Base-by-base conservation (phyloP, 345 rosid genomes). In the Populus davidiana region DNA sequence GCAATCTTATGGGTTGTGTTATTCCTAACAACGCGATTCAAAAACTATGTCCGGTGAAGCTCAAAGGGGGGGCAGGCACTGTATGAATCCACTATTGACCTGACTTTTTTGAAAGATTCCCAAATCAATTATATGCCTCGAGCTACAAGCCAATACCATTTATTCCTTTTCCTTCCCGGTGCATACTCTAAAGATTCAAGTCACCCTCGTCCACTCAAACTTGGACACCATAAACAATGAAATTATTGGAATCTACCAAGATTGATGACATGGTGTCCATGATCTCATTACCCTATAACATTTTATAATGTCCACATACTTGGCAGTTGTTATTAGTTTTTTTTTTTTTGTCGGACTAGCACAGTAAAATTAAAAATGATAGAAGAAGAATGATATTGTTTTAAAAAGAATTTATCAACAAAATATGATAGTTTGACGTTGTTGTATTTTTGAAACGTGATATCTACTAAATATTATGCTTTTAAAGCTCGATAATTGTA, bases 401-500 rank as follows among this genome's bases (percentile, higher is more conserved):
- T 3, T 0, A 33, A 33, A 33, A 33, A 4, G 27, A 27, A 0
- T 4, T 4, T 0, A 1, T 29, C 3, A 0, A 33, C 4, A 5
- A 33, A 33, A 33, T 33, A 33, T 0, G 0, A 4, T 33, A 33
- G 0, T 33, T 33, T 33, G 0, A 33, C 0, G 0, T 33, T 5
- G 1, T 33, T 33, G 0, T 0, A 33, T 4, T 4, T 33, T 0
- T 33, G 0, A 33, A 33, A 33, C 5, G 0, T 4, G 5, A 33
- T 0, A 33, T 33, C 5, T 4, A 33, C 0, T 33, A 33, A 33
- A 33, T 33, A 33, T 33, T 0, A 33, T 0, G 36, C 5, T 33
- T 33, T 33, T 4, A 0, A 4, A 33, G 1, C 36, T 4, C 0
- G 5, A 33, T 0, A 4, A 33, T 0, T 33, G 0, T 0, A 33